Percentiles rank a stretch among this genome's conserved stretches.
Evolutionary conservation across 495 filamentous ascomycete genomes (phyloP).

Genomic region (Staphylotrichum longicolle): DNA sequence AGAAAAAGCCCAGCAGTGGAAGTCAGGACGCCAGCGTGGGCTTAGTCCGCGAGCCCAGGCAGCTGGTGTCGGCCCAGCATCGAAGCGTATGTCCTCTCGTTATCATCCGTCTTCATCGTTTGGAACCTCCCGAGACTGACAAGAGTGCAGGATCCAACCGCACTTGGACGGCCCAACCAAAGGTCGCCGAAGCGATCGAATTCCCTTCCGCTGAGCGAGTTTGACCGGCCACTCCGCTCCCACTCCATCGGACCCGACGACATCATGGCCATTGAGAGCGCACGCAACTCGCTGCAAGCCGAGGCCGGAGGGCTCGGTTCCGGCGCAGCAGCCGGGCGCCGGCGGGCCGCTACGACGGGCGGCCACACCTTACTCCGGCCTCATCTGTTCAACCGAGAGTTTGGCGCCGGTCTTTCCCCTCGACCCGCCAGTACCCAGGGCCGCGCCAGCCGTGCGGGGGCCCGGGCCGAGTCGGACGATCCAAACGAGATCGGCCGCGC

Average conservation of each 20-base stretch:
- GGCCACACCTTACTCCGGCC: constrained; percentile 35
- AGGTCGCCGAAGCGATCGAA: constrained; percentile 47
- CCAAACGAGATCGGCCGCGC: constrained; percentile 53
- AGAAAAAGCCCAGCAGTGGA: constrained; percentile 40
- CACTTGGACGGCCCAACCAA: constrained; percentile 36
- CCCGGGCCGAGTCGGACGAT: constrained; percentile 32
- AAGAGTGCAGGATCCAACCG: constrained; percentile 42
- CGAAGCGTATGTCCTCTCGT: constrained; percentile 44
- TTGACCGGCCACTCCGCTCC: constrained; percentile 50
- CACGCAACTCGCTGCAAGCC: constrained; percentile 47
- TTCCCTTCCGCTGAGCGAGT: constrained; percentile 54
- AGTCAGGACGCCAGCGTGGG: constrained; percentile 19
- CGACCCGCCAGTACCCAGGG: constrained; percentile 54
- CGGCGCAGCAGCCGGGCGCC: constrained; percentile 19
- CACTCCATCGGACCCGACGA: constrained; percentile 53
- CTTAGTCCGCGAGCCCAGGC: constrained; percentile 25
- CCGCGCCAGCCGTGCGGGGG: constrained; percentile 35
- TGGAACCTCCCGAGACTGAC: not conserved
- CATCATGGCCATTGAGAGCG: constrained; percentile 45
- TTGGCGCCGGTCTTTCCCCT: constrained; percentile 51
- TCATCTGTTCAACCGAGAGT: constrained; percentile 33
- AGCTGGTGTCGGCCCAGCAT: constrained; percentile 33
- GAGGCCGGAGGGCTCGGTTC: constrained; percentile 33
- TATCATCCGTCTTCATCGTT: not conserved
- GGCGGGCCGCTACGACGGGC: constrained; percentile 38